A percentile compares a stretch with the other conserved stretches of the same genome.
These are phyloP conservation scores for Gossypium thurberi DNA, from an alignment of 345 rosid species.

Conservation along the genomic window DNA sequence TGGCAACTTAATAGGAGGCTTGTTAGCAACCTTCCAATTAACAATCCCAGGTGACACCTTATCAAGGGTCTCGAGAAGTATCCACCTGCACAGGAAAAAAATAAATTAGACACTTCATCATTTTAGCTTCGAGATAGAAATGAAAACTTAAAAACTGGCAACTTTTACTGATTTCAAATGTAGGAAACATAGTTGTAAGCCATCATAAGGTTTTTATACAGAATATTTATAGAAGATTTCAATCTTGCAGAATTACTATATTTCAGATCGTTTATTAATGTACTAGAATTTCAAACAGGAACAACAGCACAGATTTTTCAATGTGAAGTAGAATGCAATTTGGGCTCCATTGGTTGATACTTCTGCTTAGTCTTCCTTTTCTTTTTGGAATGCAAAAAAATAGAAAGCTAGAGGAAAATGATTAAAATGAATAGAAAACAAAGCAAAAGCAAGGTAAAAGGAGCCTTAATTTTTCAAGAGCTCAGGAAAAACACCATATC, in stretches of 20 bases:
- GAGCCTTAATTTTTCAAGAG: too few relatives aligned
- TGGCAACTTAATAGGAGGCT: constrained; percentile 90
- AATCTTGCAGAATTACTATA: background rate
- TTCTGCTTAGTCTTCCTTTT: too few relatives aligned
- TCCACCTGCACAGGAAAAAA: constrained; percentile 57
- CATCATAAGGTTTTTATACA: background rate
- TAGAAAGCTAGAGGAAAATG: too few relatives aligned
- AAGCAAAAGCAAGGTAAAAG: too few relatives aligned
- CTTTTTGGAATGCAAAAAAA: too few relatives aligned
- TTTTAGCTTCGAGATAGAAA: constrained; percentile 11
- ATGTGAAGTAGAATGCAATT: too few relatives aligned
- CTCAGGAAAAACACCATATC: too few relatives aligned
- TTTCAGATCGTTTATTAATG: background rate
- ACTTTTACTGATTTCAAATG: background rate
- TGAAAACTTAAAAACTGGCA: background rate
- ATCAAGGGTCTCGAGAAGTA: constrained; percentile 86
- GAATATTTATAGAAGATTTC: background rate
- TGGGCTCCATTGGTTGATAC: too few relatives aligned
- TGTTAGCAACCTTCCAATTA: constrained; percentile 87
- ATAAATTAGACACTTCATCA: constrained; percentile 4
- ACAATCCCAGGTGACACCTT: constrained; percentile 91
- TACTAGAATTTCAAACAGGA: background rate
- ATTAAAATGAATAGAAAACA: too few relatives aligned
- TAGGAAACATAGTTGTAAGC: background rate
- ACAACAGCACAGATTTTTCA: too few relatives aligned